Conservation (phyloP, 805 yeast genomes). For the Tetrapisispora phaffii region DNA sequence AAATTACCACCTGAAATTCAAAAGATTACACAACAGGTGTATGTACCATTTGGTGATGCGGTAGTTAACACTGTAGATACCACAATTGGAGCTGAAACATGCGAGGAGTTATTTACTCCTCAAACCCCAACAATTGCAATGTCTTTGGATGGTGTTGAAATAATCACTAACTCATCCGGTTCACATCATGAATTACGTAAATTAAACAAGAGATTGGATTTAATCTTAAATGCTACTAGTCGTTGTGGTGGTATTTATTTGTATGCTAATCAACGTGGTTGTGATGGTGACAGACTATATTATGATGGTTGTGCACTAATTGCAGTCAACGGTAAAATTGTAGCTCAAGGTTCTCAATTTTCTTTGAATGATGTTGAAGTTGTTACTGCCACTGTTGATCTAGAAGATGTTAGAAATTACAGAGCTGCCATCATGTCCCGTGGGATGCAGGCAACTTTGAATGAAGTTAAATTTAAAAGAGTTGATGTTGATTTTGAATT, state of each 20-base stretch:
- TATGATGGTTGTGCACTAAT: slow-evolving; percentile 97
- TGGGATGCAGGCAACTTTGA: slow-evolving; percentile 50
- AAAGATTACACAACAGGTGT: slow-evolving; percentile 52
- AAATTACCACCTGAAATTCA: slow-evolving; percentile 63
- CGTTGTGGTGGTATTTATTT: slow-evolving; percentile 95
- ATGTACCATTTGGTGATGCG: slow-evolving; percentile 84
- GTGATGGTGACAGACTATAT: slow-evolving; percentile 95
- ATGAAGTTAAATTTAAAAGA: slow-evolving; percentile 36
- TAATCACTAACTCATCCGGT: slow-evolving; percentile 90
- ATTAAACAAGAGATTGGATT: slow-evolving; percentile 69
- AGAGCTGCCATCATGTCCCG: slow-evolving; percentile 63
- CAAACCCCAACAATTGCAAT: slow-evolving; percentile 86
- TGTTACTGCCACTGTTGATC: slow-evolving; percentile 85
- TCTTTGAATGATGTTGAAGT: slow-evolving; percentile 89
- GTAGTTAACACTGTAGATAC: slow-evolving; percentile 77
- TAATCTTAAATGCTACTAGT: slow-evolving; percentile 85
- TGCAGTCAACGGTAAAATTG: slow-evolving; percentile 81
- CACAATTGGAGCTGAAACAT: slow-evolving; percentile 92
- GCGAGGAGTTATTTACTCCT: slow-evolving; percentile 96
- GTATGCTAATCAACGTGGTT: slow-evolving; percentile 92
- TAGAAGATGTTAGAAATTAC: slow-evolving; percentile 82
- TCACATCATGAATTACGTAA: slow-evolving; percentile 96
- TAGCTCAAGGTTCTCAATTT: slow-evolving; percentile 91
- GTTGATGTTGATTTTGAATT: slow-evolving; percentile 56
- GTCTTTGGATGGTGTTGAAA: slow-evolving; percentile 95